These are phyloP conservation scores for Dothiorella sarmentorum DNA, from an alignment of 2,329 filamentous ascomycete genomes.

Conservation along the genomic window DNA sequence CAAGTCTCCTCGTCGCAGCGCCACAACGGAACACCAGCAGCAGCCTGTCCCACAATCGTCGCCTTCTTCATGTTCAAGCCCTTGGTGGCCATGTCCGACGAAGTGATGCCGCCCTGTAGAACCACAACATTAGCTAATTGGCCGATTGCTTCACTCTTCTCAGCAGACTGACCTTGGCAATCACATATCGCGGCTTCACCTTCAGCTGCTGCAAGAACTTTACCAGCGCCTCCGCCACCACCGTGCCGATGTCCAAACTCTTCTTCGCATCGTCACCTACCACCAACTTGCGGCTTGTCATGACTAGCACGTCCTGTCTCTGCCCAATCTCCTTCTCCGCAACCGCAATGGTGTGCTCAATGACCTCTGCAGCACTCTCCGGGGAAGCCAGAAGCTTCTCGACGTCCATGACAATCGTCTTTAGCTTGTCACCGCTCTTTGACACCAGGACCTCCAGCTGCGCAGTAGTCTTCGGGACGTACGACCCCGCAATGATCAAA, in stretches of 20 bases:
- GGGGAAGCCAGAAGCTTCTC: conserved; percentile 44
- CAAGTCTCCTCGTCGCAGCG: conserved; percentile 52
- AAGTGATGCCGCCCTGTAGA: conserved; percentile 53
- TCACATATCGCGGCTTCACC: conserved; percentile 53
- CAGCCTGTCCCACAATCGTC: conserved; percentile 55
- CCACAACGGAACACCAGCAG: conserved; percentile 58
- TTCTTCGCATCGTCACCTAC: conserved; percentile 48
- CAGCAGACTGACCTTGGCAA: conserved; percentile 43
- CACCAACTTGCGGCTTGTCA: conserved; percentile 57
- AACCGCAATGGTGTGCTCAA: conserved; percentile 34
- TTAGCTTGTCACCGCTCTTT: conserved; percentile 40
- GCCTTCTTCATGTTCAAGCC: conserved; percentile 54
- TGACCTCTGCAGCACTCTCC: conserved; percentile 34
- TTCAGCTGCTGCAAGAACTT: conserved; percentile 47
- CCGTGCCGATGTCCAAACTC: conserved; percentile 54
- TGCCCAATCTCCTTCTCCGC: conserved; percentile 33
- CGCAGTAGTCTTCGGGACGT: conserved; percentile 65
- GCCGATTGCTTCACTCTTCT: not conserved
- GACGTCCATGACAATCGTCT: conserved; percentile 49
- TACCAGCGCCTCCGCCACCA: conserved; percentile 52
- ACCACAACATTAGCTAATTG: conserved; percentile 24
- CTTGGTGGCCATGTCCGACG: conserved; percentile 57
- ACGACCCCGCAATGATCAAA: conserved; percentile 70
- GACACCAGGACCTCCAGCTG: conserved; percentile 47
- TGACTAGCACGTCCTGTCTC: conserved; percentile 55